phyloP scores from a whole-genome alignment of 73 alveolate species.

The Paramecium sexaurelia region DNA sequence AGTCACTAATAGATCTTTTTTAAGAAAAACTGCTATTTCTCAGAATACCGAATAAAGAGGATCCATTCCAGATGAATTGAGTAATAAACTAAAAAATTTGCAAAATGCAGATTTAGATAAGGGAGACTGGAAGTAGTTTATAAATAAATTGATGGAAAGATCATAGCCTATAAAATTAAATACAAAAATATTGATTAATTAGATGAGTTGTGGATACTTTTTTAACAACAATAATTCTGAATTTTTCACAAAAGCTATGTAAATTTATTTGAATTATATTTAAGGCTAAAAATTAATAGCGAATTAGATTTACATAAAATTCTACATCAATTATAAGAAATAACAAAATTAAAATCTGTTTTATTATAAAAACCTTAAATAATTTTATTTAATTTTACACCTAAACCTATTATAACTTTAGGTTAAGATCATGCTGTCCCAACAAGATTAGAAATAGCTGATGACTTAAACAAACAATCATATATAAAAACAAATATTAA shows the following conservation, averaged over 20 bases:
- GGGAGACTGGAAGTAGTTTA: background rate
- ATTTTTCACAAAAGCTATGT: background rate
- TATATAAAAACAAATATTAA: background rate
- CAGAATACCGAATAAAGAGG: background rate
- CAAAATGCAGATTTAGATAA: background rate
- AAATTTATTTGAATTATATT: background rate
- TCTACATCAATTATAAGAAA: background rate
- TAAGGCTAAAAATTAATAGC: background rate
- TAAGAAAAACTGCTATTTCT: background rate
- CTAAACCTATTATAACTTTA: background rate
- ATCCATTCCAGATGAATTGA: background rate
- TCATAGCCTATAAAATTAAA: background rate
- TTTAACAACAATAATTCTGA: conserved; percentile 5
- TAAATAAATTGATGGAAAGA: background rate
- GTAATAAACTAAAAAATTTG: background rate
- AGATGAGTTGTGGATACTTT: conserved; percentile 8
- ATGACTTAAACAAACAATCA: background rate
- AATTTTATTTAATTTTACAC: background rate
- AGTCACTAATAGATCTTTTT: background rate
- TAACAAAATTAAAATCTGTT: background rate
- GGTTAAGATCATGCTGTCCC: background rate
- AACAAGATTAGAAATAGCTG: conserved; percentile 1
- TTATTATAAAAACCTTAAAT: background rate
- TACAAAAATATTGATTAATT: background rate
- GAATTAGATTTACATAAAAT: background rate